Conservation (phyloP, 2,329 filamentous ascomycete species). For the Neoscytalidium dimidiatum region DNA sequence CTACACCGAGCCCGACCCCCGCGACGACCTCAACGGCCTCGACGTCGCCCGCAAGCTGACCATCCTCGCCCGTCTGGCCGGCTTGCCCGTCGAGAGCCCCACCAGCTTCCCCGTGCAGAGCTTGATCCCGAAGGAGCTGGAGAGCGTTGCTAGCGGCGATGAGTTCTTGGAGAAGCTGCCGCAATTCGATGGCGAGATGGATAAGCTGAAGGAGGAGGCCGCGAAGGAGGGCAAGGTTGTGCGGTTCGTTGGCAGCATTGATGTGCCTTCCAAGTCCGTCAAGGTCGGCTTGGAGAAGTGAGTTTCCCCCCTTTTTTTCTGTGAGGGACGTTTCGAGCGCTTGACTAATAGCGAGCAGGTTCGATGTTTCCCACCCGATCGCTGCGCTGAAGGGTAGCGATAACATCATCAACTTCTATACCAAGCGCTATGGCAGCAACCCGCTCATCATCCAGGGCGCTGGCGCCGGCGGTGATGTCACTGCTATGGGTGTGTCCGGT, state of each 20-base stretch:
- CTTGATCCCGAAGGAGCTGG: slow-evolving; percentile 85
- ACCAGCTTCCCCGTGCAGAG: slow-evolving; percentile 92
- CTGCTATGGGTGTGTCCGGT: slow-evolving; percentile 94
- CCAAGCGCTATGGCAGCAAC: slow-evolving; percentile 86
- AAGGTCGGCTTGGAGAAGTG: slow-evolving; percentile 89
- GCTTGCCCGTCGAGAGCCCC: slow-evolving; percentile 77
- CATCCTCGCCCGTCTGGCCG: slow-evolving; percentile 84
- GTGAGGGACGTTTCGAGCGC: background rate
- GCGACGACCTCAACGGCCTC: slow-evolving; percentile 83
- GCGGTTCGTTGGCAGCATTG: slow-evolving; percentile 90
- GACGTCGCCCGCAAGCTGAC: slow-evolving; percentile 96
- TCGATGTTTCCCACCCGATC: slow-evolving; percentile 83
- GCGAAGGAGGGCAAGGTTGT: slow-evolving; percentile 88
- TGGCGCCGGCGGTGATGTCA: slow-evolving; percentile 89
- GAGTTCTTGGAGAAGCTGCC: slow-evolving; percentile 83
- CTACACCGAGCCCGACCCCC: slow-evolving; percentile 86
- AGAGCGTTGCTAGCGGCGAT: slow-evolving; percentile 72
- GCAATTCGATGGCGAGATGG: slow-evolving; percentile 87
- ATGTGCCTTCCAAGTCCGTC: slow-evolving; percentile 76
- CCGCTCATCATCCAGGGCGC: slow-evolving; percentile 94
- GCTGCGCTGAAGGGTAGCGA: slow-evolving; percentile 94
- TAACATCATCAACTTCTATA: slow-evolving; percentile 99
- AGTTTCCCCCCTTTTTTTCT: background rate
- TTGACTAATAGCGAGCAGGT: slow-evolving; percentile 28
- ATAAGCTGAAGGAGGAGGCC: slow-evolving; percentile 80